phyloP scores from a whole-genome alignment of 2,329 filamentous ascomycete genomes.

The Epichloe scottii region DNA sequence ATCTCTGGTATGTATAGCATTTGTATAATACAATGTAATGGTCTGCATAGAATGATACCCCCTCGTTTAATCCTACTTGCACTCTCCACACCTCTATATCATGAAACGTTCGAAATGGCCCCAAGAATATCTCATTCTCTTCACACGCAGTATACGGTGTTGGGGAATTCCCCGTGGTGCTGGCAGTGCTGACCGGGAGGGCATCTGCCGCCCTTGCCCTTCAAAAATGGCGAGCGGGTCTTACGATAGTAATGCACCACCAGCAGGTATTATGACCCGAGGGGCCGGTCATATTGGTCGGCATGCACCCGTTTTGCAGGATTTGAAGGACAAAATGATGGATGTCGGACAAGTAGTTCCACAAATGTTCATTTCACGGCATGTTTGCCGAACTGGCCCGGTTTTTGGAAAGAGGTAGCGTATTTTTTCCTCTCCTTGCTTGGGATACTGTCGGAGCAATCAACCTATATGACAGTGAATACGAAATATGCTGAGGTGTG shows the following conservation, averaged over 20 bases:
- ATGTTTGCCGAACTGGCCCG: too few relatives aligned
- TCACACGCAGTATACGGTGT: not conserved
- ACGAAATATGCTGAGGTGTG: not conserved
- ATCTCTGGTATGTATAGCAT: not conserved
- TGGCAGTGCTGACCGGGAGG: not conserved
- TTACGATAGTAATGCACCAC: too few relatives aligned
- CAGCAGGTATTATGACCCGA: not conserved
- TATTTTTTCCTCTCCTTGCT: too few relatives aligned
- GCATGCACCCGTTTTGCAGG: not conserved
- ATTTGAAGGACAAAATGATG: too few relatives aligned
- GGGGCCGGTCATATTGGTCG: not conserved
- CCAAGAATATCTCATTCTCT: not conserved
- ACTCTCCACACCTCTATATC: too few relatives aligned
- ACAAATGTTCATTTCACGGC: too few relatives aligned
- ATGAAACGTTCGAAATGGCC: not conserved
- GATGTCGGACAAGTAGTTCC: too few relatives aligned
- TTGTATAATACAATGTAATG: not conserved
- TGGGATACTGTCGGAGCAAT: not conserved
- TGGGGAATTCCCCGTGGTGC: not conserved
- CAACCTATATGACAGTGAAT: not conserved
- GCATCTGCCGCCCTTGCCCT: not conserved
- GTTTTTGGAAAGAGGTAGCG: too few relatives aligned
- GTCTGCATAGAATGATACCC: not conserved
- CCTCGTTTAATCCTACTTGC: too few relatives aligned
- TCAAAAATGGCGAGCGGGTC: not conserved